These are phyloP conservation scores for Coemansia guatemalensis DNA, from an alignment of 192 early-diverging fungal species.

Conservation along the genomic window DNA sequence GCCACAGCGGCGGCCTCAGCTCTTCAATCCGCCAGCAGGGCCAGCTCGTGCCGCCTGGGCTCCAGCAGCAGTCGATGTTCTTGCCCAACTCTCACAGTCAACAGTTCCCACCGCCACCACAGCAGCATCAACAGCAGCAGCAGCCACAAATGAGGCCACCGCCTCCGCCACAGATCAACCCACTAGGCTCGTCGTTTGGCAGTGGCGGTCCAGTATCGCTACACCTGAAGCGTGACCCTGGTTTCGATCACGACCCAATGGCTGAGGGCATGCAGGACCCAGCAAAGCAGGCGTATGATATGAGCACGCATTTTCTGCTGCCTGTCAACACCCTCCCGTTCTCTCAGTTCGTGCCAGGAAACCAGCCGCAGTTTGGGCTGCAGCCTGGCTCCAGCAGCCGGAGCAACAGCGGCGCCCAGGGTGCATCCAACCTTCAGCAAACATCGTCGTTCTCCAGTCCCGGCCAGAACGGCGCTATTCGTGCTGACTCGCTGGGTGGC, in stretches of 20 bases:
- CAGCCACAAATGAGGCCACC: constrained; percentile 11
- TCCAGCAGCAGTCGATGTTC: constrained; percentile 15
- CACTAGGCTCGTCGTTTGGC: constrained; percentile 28
- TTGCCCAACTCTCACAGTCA: not conserved
- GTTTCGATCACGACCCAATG: constrained; percentile 36
- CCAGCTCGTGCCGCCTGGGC: constrained; percentile 11
- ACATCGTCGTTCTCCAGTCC: constrained; percentile 38
- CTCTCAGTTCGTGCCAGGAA: constrained; percentile 13
- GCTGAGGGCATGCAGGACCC: constrained; percentile 45
- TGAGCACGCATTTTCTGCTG: constrained; percentile 43
- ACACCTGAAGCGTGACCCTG: constrained; percentile 52
- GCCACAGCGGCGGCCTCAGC: constrained; percentile 1
- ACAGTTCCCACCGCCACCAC: constrained; percentile 16
- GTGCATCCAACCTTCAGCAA: constrained; percentile 12
- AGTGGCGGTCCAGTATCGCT: constrained; percentile 39
- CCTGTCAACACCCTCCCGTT: constrained; percentile 41
- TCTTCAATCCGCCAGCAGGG: constrained; percentile 16
- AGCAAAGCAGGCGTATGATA: constrained; percentile 44
- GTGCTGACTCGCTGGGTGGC: constrained; percentile 13
- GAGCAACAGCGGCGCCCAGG: constrained; percentile 3
- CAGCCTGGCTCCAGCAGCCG: constrained; percentile 29
- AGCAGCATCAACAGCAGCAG: constrained; percentile 13
- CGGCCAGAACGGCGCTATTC: constrained; percentile 1
- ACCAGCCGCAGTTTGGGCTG: constrained; percentile 1
- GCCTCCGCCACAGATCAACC: constrained; percentile 36